Base-by-base conservation (phyloP, 2,329 filamentous ascomycete genomes). In the Stenocarpella maydis region DNA sequence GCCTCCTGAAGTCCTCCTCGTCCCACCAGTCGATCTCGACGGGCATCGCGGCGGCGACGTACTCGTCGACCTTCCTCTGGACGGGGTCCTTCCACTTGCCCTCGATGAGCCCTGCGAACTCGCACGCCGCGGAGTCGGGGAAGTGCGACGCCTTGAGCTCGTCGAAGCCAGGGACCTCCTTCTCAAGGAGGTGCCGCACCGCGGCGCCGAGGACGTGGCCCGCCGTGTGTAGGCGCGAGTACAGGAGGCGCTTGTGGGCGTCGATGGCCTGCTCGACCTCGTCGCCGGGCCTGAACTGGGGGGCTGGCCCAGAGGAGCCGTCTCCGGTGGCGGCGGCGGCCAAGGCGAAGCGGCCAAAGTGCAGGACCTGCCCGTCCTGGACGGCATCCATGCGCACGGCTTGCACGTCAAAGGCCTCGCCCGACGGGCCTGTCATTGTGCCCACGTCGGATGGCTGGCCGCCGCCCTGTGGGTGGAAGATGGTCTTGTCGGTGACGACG, bases 401-500 rank as follows among this genome's bases (percentile, higher is more conserved):
- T 3, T 78, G 79, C 10, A 92, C 88, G 24, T 81, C 75, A 73
- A 92, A 90, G 0, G 73, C 75, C 24, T 74, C 69, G 9, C 74
- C 74, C 19, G 73, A 66, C 1, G 74, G 64, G 60, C 74, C 72
- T 0, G 78, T 79, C 71, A 93, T 91, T 49, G 76, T 80, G 24
- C 91, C 91, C 14, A 84, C 82, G 71, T 94, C 91, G 0, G 87
- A 90, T 0, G 91, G 91, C 74, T 94, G 91, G 9, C 91, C 91
- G 70, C 91, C 91, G 24, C 91, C 91, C 77, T 94, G 91, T 0
- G 90, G 88, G 71, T 94, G 90, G 79, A 94, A 94, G 71, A 93
- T 90, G n/a, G 91, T 93, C 55, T 86, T 79, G 2, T 86, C 81
- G 0, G 89, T 91, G 7, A 88, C 83, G 24, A 92, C 77, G n/a